Evolutionary conservation across 495 filamentous ascomycete species (phyloP), one percentile per base, ranked within the genome.

Genomic region (Daldinia grandis): DNA sequence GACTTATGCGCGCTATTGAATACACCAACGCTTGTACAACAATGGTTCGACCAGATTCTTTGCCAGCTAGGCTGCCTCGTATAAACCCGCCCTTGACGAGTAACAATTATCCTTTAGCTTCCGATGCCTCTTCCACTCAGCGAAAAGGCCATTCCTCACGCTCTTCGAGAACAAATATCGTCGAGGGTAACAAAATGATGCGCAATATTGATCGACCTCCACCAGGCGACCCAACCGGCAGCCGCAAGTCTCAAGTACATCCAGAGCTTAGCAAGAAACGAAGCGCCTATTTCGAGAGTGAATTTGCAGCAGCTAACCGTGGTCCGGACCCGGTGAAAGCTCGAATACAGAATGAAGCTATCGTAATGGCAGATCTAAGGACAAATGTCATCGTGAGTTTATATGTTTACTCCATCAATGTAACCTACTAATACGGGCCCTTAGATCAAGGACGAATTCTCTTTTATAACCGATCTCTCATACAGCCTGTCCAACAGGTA

Each of bases 281-380:
- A 71, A 79, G 84, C 77, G 79, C 75, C 54, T 83, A 80, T 35
- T 75, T 85, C 47, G 82, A 85, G 60, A 76, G 76, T 42, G 85
- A 85, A 2, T 86, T 89, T 59, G 75, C 76, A 38, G 66, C 68
- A 15, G 55, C 72, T 0, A 76, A 74, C 40, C 70, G 79, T n/a
- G 66, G 68, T 19, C 67, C 58, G 24, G 78, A 76, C 58, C 71
- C 86, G 9, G 84, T 87, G 9, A 82, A 82, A 62, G 87, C 91
- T 49, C 83, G 87, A 30, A 79, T 93, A 21, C 77, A 79, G 15
- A 87, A 86, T 65, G 87, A 94, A 66, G 89, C 92, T 17, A 82
- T 91, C 58, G 86, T 97, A 59, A 84, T 92, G 61, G 92, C 90
- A 37, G 93, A 97, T 76, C 78, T 98, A 31, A 90, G 88, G 74